Conservation (phyloP, 805 yeast genomes). For the Metschnikowia matae region DNA sequence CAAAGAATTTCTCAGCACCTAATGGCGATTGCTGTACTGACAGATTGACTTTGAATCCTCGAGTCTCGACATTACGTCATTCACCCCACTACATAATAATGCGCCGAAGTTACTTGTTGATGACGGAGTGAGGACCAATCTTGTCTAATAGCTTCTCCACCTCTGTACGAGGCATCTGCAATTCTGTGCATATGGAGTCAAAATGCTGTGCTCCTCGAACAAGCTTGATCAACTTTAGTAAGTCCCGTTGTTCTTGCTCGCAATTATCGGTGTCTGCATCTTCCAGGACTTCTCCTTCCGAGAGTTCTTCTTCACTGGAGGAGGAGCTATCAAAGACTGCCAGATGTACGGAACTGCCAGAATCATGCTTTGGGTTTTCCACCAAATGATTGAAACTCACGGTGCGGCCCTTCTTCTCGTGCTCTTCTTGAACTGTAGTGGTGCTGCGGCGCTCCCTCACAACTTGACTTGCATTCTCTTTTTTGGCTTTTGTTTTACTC, state of each 20-base stretch:
- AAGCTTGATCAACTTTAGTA: conserved; percentile 38
- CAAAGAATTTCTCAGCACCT: neutral
- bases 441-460: neutral
- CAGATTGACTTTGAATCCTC: neutral
- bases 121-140: conserved; percentile 34
- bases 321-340: conserved; percentile 17
- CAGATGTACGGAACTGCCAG: conserved; percentile 9
- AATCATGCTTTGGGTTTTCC: conserved; percentile 7
- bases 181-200: conserved; percentile 68
- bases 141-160: conserved; percentile 45
- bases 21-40: neutral
- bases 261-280: conserved; percentile 5
- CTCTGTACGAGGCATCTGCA: conserved; percentile 52
- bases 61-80: neutral
- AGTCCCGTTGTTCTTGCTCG: conserved; percentile 21
- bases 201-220: conserved; percentile 51
- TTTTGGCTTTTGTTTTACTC: conserved; percentile 3
- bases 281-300: neutral
- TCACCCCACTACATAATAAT: neutral
- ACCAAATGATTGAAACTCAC: conserved; percentile 33
- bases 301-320: conserved; percentile 9
- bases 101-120: conserved; percentile 24
- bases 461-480: neutral
- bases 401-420: conserved; percentile 23
- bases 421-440: conserved; percentile 11